A percentile compares a stretch with the other conserved stretches of the same genome.
Conservation (phyloP, 768 basidiomycete species). For the Tephrocybe sp. region DNA sequence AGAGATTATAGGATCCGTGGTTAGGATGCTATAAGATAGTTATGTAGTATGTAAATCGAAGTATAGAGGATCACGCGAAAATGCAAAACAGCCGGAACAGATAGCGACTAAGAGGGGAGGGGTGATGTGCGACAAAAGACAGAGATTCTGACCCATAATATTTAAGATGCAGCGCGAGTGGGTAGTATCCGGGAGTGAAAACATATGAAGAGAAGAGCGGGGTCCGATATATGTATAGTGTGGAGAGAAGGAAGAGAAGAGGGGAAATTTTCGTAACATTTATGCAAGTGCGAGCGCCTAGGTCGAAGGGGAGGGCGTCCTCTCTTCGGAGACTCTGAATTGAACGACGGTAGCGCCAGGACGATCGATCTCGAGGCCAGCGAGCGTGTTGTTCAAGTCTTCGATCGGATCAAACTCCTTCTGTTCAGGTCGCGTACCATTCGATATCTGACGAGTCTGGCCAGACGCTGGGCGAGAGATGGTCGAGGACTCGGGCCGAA, state of each 20-base stretch:
- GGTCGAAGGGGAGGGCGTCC: conserved; percentile 18
- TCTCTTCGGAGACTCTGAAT: conserved; percentile 14
- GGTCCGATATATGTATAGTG: conserved; percentile 1
- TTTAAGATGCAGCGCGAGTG: conserved; percentile 33
- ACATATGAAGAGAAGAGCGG: conserved; percentile 9
- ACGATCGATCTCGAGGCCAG: conserved; percentile 67
- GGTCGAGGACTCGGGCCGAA: conserved; percentile 41
- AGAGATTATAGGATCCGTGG: conserved; percentile 13
- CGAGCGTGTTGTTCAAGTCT: conserved; percentile 75
- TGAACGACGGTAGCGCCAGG: conserved; percentile 18
- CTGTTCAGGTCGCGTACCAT: conserved; percentile 20
- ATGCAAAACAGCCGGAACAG: conserved; percentile 10
- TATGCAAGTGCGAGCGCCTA: neutral
- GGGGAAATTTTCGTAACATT: neutral
- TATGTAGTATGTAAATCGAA: conserved; percentile 2
- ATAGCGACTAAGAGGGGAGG: conserved; percentile 16
- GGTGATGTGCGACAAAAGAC: conserved; percentile 19
- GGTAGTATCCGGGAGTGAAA: conserved; percentile 28
- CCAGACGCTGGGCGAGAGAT: conserved; percentile 58
- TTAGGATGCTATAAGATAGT: conserved; percentile 15
- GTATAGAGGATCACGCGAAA: conserved; percentile 7
- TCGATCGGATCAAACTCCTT: conserved; percentile 56
- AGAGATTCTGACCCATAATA: conserved; percentile 26
- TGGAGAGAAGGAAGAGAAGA: conserved; percentile 11
- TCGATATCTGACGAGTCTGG: conserved; percentile 26